A percentile compares a stretch with the other conserved stretches of the same genome.
These are phyloP conservation scores for Bolboschoenus planiculmis DNA, from an alignment of 176 grass and related monocot species.

Conservation along the genomic window DNA sequence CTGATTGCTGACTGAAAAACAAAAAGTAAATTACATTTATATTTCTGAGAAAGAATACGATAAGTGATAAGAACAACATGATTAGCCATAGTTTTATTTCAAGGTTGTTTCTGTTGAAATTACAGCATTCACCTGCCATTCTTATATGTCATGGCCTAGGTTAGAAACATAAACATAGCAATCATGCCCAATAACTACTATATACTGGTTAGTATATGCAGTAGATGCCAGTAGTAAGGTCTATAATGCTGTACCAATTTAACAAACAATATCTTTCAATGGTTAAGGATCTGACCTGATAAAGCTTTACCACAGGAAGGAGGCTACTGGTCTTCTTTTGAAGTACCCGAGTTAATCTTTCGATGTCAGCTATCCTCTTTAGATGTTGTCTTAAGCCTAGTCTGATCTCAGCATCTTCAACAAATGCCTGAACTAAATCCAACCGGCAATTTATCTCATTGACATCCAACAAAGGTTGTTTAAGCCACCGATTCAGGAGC, in stretches of 20 bases:
- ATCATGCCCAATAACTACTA: not conserved
- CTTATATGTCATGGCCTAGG: not conserved
- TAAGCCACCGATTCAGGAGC: conserved; percentile 83
- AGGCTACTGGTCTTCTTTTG: conserved; percentile 60
- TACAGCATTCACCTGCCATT: not conserved
- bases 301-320: conserved; percentile 87
- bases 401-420: conserved; percentile 69
- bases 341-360: conserved; percentile 53
- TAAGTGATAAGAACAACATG: not conserved
- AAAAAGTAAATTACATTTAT: conserved; percentile 15
- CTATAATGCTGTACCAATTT: not conserved
- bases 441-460: conserved; percentile 79
- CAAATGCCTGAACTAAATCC: conserved; percentile 85
- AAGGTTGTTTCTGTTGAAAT: not conserved
- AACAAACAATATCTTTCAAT: not conserved
- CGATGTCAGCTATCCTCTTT: conserved; percentile 82
- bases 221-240: not conserved
- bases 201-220: not conserved
- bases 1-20: conserved; percentile 63
- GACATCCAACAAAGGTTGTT: conserved; percentile 84
- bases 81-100: not conserved
- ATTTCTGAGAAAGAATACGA: not conserved
- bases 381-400: conserved; percentile 79
- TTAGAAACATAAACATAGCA: not conserved
- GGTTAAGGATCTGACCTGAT: conserved; percentile 46